phyloP scores from a whole-genome alignment of 2,329 filamentous ascomycete genomes.

The Colletotrichum abscissum region DNA sequence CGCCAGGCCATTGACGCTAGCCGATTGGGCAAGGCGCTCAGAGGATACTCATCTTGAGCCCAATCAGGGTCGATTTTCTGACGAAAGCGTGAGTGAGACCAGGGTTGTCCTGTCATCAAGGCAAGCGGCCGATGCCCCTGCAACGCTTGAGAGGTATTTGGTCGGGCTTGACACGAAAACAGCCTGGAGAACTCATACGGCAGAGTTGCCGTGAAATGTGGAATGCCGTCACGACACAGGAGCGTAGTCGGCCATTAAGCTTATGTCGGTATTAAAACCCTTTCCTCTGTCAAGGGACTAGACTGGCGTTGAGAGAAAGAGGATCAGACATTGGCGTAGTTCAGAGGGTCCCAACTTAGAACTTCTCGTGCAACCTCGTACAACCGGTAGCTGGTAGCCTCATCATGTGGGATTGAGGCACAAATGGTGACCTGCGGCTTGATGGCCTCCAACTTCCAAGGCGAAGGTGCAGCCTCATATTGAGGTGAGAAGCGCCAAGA shows the following conservation, averaged over 20 bases:
- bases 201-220: neutral
- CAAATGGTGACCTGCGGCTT: neutral
- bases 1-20: slow-evolving; percentile 4
- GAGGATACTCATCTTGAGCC: slow-evolving; percentile 1
- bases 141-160: neutral
- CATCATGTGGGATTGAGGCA: neutral
- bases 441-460: neutral
- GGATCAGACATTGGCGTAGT: neutral
- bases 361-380: neutral
- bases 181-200: neutral
- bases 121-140: neutral
- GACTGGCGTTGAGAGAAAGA: neutral
- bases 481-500: neutral
- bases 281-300: neutral
- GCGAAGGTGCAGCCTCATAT: neutral
- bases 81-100: slow-evolving; percentile 23
- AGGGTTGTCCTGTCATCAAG: neutral
- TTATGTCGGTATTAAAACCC: neutral
- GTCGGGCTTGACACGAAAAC: neutral
- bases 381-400: neutral
- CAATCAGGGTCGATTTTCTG: slow-evolving; percentile 17
- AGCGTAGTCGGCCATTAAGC: neutral
- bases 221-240: neutral
- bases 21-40: neutral
- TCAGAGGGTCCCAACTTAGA: neutral